These are phyloP conservation scores for Nicotiana attenuata DNA, from an alignment of 257 asterid genomes.

Conservation along the genomic window DNA sequence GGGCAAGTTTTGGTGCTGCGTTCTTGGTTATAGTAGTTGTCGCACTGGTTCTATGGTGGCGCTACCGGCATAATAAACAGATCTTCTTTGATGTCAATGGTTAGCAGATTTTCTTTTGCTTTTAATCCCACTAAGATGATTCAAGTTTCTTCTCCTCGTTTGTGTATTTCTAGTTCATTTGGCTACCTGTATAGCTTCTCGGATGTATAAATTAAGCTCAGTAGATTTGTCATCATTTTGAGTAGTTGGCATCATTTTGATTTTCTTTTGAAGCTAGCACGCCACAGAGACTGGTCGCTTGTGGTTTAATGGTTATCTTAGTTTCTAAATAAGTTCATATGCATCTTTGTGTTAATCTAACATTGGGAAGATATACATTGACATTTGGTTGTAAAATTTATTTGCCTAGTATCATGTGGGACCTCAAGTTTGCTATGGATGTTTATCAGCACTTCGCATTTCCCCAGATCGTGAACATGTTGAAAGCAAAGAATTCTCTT, in stretches of 20 bases:
- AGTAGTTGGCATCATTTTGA: not conserved
- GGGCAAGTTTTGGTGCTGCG: slow-evolving; percentile 64
- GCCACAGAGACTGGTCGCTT: not conserved
- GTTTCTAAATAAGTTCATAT: not conserved
- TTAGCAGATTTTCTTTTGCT: slow-evolving; percentile 24
- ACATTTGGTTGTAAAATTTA: not conserved
- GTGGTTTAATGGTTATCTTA: not conserved
- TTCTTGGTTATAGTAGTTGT: slow-evolving; percentile 34
- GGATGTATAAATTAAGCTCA: not conserved
- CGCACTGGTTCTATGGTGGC: slow-evolving; percentile 71
- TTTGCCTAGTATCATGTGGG: not conserved
- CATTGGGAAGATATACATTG: not conserved
- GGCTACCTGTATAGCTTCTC: not conserved
- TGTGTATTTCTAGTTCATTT: not conserved
- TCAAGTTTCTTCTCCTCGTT: not conserved
- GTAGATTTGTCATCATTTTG: not conserved
- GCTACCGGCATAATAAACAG: slow-evolving; percentile 77
- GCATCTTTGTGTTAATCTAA: not conserved
- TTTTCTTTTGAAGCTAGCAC: not conserved
- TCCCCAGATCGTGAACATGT: not conserved
- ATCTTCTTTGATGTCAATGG: slow-evolving; percentile 93
- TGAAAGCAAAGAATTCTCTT: not conserved
- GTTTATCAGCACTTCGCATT: not conserved
- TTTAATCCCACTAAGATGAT: not conserved
- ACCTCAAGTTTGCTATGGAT: not conserved